Base-by-base conservation (phyloP, 2,329 filamentous ascomycete species). In the Aspergillus calidoustus region DNA sequence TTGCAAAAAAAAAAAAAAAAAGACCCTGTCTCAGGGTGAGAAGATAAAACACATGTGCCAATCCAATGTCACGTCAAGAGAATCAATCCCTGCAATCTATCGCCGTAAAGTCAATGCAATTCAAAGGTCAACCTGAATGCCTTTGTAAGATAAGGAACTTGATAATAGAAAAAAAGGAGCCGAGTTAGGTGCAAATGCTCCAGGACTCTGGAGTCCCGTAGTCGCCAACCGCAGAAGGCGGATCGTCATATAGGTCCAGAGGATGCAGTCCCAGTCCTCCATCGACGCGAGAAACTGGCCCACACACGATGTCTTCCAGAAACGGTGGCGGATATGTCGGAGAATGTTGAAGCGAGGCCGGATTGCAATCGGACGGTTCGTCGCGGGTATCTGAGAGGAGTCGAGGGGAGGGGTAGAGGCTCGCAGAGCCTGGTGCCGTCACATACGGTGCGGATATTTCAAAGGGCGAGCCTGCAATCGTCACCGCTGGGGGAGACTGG, bases 271-370 rank as follows among this genome's bases (percentile, higher is more conserved):
- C 68, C 2, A 72, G 57, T 0, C 69, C 54, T 48, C 65, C 67
- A 34, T 76, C 72, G 13, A 70, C 59, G 9, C 71, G 73, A 5
- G 72, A 59, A 55, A 73, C 59, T 57, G 71, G 68, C 31, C 71
- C 68, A 54, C 75, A 74, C 25, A 73, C 64, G 28, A 71, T 61
- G 48, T 79, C 77, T 55, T 73, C 69, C 6, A 74, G 67, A 55
- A 75, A 79, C 30, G 71, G 70, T 31, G 78, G 74, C 19, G 76
- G 76, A 47, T 76, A 80, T 11, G 74, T 68, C 2, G 77, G 72
- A 2, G 77, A 74, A 23, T 76, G 73, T 2, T 73, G 70, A 19
- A 76, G 68, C 3, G 71, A 69, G 31, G 67, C 67, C 46, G 69
- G 56, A 55, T 76, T 72, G 31, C 75, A 70, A 38, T 76, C 73